A percentile compares a stretch with the other conserved stretches of the same genome.
Conservation (phyloP, 805 yeast species). For the Kodamaea laetipori region DNA sequence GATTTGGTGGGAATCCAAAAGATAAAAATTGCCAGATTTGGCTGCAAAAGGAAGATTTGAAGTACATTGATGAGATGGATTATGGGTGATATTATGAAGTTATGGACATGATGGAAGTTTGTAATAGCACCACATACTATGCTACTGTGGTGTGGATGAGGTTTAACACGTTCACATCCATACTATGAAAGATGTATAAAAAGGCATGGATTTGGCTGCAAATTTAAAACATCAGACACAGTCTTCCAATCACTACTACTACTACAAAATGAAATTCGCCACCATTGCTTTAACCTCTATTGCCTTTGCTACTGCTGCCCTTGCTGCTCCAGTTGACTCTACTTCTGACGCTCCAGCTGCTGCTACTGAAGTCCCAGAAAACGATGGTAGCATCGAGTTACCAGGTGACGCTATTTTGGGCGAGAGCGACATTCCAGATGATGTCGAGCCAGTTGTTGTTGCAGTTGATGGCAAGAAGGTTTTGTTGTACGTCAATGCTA, state of each 20-base stretch:
- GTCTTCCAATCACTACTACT: constrained; percentile 3
- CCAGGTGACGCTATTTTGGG: constrained; percentile 19
- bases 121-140: too few species aligned
- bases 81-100: too few species aligned
- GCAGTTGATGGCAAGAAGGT: constrained; percentile 16
- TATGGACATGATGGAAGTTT: too few species aligned
- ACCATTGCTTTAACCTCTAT: constrained; percentile 12
- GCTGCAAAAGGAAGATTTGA: constrained; percentile 7
- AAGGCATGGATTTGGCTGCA: constrained; percentile 6
- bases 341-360: constrained; percentile 8
- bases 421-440: constrained; percentile 12
- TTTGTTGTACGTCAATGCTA: constrained; percentile 18
- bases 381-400: constrained; percentile 6
- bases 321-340: constrained; percentile 9
- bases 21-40: constrained; percentile 3
- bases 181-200: background rate
- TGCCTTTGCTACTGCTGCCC: constrained; percentile 12
- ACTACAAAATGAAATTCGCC: constrained; percentile 17
- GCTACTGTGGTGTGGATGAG: too few species aligned
- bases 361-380: background rate
- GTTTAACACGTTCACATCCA: too few species aligned
- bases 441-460: constrained; percentile 15
- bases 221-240: constrained; percentile 2
- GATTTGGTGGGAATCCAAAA: too few species aligned
- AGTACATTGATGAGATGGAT: too few species aligned